Evolutionary conservation across 495 filamentous ascomycete genomes (phyloP).

Genomic region (Penicillium atrosanguineum): DNA sequence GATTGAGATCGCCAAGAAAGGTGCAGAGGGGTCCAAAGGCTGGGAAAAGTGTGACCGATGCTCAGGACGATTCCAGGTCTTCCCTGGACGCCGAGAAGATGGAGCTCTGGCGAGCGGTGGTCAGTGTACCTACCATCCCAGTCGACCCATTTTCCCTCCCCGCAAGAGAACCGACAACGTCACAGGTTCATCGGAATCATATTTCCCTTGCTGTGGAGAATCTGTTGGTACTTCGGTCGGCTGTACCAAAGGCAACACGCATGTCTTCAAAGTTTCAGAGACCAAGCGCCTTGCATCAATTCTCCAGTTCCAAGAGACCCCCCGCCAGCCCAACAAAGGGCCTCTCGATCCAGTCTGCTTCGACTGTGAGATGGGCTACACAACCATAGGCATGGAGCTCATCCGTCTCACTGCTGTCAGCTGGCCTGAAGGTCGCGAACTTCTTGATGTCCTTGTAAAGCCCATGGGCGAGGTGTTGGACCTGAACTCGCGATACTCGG

Average conservation of each 20-base stretch:
- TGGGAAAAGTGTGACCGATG: conserved; percentile 92
- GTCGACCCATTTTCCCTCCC: conserved; percentile 55
- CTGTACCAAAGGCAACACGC: conserved; percentile 64
- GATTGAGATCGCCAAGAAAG: conserved; percentile 59
- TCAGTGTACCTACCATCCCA: conserved; percentile 73
- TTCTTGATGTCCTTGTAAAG: conserved; percentile 82
- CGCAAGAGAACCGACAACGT: conserved; percentile 45
- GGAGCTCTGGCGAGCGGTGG: conserved; percentile 77
- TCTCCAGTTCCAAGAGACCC: conserved; percentile 77
- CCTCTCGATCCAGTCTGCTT: conserved; percentile 62
- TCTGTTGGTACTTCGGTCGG: conserved; percentile 65
- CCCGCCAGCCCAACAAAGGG: conserved; percentile 48
- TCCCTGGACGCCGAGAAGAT: conserved; percentile 80
- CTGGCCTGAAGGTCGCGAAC: conserved; percentile 72
- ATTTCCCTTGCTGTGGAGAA: conserved; percentile 76
- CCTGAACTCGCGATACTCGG: conserved; percentile 86
- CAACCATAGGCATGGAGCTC: conserved; percentile 78
- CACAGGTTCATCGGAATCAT: conserved; percentile 48
- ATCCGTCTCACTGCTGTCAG: conserved; percentile 82
- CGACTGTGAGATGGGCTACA: conserved; percentile 98
- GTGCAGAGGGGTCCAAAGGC: conserved; percentile 61
- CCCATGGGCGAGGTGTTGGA: conserved; percentile 84
- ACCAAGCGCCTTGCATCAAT: conserved; percentile 71
- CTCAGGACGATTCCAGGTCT: conserved; percentile 81
- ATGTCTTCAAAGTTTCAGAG: conserved; percentile 86